Evolutionary conservation across 2,329 filamentous ascomycete genomes (phyloP).

Genomic region (Cadophora sp.): DNA sequence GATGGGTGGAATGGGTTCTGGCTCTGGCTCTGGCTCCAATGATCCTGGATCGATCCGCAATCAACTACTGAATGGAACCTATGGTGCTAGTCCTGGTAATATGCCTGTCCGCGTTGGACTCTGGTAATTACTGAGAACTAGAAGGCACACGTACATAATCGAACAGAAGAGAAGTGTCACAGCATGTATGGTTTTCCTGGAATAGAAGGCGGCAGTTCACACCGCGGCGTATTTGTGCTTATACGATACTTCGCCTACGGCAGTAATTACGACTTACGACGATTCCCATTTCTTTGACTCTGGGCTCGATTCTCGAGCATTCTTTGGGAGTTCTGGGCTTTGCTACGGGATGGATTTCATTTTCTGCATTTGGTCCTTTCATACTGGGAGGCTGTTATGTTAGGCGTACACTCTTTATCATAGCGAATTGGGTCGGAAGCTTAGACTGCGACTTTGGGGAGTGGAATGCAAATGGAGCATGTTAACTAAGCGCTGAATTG

Average conservation of each 20-base stretch:
- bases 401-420: slow-evolving; percentile 41
- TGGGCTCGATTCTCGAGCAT: slow-evolving; percentile 32
- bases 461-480: slow-evolving; percentile 15
- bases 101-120: slow-evolving; percentile 65
- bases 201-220: slow-evolving; percentile 35
- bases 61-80: slow-evolving; percentile 66
- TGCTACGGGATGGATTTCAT: slow-evolving; percentile 27
- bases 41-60: slow-evolving; percentile 65
- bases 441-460: slow-evolving; percentile 25
- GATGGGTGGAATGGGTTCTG: slow-evolving; percentile 60
- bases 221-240: slow-evolving; percentile 38
- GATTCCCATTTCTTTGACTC: slow-evolving; percentile 37
- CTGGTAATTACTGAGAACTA: slow-evolving; percentile 51
- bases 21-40: slow-evolving; percentile 31
- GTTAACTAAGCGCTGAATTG: slow-evolving; percentile 14
- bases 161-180: slow-evolving; percentile 32
- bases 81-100: slow-evolving; percentile 50
- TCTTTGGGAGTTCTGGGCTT: slow-evolving; percentile 37
- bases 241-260: slow-evolving; percentile 31
- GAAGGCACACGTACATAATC: slow-evolving; percentile 32
- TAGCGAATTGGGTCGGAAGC: slow-evolving; percentile 27
- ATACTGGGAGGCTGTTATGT: slow-evolving; percentile 34
- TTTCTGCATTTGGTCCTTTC: slow-evolving; percentile 35
- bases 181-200: slow-evolving; percentile 24
- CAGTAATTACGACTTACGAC: slow-evolving; percentile 43